Evolutionary conservation across 805 yeast genomes (phyloP), one percentile per base, ranked within the genome.

Genomic region (Candida odintsovae): DNA sequence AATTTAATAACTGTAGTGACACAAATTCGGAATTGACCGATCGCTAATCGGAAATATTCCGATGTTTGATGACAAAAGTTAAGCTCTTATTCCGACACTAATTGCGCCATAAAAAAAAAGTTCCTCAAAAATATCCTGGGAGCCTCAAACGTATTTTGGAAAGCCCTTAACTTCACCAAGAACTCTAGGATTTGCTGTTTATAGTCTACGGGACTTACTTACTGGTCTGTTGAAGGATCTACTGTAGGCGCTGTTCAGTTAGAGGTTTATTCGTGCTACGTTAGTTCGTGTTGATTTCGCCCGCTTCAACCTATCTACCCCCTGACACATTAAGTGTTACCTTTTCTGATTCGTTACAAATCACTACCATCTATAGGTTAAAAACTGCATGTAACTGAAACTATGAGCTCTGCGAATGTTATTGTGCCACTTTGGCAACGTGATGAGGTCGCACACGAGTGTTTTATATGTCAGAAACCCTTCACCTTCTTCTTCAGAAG

Each of bases 401-500:
- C 12, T 5, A 33, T 33, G 36, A 33, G 36, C 16, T 11, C 20
- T 33, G 20, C 11, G 3, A 33, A 33, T 33, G 19, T 10, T 36
- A 13, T 19, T 8, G 15, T 36, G 23, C 79, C 86, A 2, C 50
- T 55, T 11, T 88, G 96, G 96, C 90, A 88, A 65, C 73, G 78
- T 3, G 95, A 89, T 61, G 68, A 65, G 6, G 77, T 68, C 1
- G 83, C 68, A 2, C 20, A 51, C 0, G 57, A 56, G 2, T 88
- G 96, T 58, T 71, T 72, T 19, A 56, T 79, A 4, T 88, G 96
- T 62, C 58, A 60, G 26, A 50, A 61, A 1, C 45, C 52, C 36
- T 88, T 81, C 66, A 70, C 82, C 2, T 64, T 86, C 47, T 80
- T 84, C 62, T 76, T 70, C 59, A 72, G 96, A 47, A 74, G 90